Evolutionary conservation across 805 yeast genomes (phyloP), one percentile per base, ranked within the genome.

Genomic region (Jamesozyma jinghongensis): DNA sequence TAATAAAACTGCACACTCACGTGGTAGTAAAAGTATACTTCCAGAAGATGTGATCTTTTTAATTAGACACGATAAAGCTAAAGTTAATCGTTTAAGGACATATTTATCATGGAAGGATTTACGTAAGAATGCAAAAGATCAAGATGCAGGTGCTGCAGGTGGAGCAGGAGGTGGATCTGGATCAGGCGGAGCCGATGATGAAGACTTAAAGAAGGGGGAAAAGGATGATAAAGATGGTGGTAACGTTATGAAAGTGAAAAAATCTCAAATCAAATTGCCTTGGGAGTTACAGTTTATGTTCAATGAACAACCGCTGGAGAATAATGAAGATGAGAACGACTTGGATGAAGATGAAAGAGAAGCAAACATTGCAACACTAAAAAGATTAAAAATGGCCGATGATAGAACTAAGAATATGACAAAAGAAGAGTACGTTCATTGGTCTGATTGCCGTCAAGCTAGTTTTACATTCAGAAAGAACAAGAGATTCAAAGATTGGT

Each of bases 401-500:
- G 96, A 92, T 38, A 71, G 98, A 46, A 92, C 98, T 0, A 76
- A 71, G 48, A 74, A 81, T 50, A 92, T 92, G 98, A 92, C 98
- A 1, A 82, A 79, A 56, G 96, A 92, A 53, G 98, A 92, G 58
- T 92, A 92, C 55, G 98, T 88, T 14, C 98, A 92, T 59, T 92
- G 97, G 97, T 85, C 95, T 11, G 98, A 92, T 56, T 92, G 98
- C 63, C 75, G 98, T 46, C 98, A 92, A 61, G 97, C 97, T 1
- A 81, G 94, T 44, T 92, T 92, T 60, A 92, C 98, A 1, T 92
- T 87, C 54, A 73, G 97, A 51, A 92, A 92, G 59, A 83, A 84
- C n/a, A 87, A 87, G 59, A 68, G 97, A 54, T 92, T 92, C 59
- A 74, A 90, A 55, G 98, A 92, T 53, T 92, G 98, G 98, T 90